Conservation (phyloP, 768 basidiomycete genomes). For the Cyclocybe cylindracea region DNA sequence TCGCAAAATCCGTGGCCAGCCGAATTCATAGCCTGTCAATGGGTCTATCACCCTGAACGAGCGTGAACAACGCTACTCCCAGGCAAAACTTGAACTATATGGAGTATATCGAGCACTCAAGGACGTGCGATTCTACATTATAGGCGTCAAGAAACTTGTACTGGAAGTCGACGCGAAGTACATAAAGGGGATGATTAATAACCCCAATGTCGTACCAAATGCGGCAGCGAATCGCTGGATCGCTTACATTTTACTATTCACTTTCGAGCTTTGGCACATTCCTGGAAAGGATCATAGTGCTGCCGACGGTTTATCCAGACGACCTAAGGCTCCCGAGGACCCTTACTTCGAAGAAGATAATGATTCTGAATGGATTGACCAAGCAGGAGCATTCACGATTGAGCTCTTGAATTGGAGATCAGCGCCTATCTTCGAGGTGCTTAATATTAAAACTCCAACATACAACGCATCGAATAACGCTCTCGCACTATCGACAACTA, state of each 20-base stretch:
- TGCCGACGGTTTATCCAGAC: conserved; percentile 28
- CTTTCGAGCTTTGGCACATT: conserved; percentile 36
- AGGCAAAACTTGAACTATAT: too few species aligned
- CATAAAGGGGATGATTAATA: conserved; percentile 29
- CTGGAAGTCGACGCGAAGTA: conserved; percentile 31
- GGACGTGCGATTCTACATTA: conserved; percentile 1
- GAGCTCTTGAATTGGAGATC: not conserved
- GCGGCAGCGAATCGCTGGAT: conserved; percentile 27
- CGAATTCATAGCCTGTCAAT: too few species aligned
- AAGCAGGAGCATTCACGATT: conserved; percentile 4
- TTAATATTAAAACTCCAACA: too few species aligned
- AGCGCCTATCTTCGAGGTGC: too few species aligned
- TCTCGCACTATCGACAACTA: too few species aligned
- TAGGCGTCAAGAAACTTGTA: conserved; percentile 20
- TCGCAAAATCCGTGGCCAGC: too few species aligned
- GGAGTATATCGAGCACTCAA: too few species aligned
- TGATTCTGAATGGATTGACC: conserved; percentile 18
- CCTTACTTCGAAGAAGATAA: conserved; percentile 5
- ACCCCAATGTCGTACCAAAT: conserved; percentile 29
- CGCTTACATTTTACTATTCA: conserved; percentile 25
- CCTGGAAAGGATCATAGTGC: conserved; percentile 23
- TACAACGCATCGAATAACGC: too few species aligned
- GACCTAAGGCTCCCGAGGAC: conserved; percentile 15
- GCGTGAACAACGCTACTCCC: too few species aligned
- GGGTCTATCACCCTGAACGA: conserved; percentile 5